Conservation (phyloP, 2,329 filamentous ascomycete species). For the Calonectria pauciramosa region DNA sequence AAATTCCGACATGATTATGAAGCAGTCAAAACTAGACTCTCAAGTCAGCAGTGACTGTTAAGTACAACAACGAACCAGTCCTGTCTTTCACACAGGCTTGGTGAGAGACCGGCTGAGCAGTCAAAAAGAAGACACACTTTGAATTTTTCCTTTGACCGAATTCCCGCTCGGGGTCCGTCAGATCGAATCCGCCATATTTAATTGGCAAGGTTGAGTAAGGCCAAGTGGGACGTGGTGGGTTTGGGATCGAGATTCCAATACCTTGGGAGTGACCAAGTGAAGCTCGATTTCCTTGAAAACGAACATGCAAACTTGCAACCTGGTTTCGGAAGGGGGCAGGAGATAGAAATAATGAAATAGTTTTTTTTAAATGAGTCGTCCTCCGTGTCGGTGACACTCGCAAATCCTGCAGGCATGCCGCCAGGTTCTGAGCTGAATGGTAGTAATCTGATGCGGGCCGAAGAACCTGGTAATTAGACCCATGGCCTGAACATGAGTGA, state of each 20-base stretch:
- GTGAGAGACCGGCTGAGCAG: too few relatives aligned
- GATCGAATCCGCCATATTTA: neutral
- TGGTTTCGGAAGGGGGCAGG: neutral
- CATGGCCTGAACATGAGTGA: slow-evolving; percentile 7
- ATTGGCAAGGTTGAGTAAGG: neutral
- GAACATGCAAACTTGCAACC: neutral
- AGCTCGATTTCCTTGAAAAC: neutral
- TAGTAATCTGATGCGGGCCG: slow-evolving; percentile 1
- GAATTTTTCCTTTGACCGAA: neutral
- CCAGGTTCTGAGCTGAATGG: neutral
- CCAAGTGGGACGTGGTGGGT: slow-evolving; percentile 1
- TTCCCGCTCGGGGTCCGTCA: neutral
- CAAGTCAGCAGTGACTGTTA: neutral
- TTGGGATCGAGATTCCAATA: neutral
- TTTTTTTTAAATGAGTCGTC: neutral
- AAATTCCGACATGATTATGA: neutral
- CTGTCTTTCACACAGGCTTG: neutral
- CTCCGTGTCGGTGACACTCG: neutral
- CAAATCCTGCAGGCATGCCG: neutral
- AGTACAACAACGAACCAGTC: neutral
- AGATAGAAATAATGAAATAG: neutral
- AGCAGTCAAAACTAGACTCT: too few relatives aligned
- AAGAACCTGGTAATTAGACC: slow-evolving; percentile 23
- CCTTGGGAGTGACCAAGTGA: neutral
- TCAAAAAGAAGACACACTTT: neutral